Conservation (phyloP, 1,284 basidiomycete genomes). For the Chalciporus sp. region DNA sequence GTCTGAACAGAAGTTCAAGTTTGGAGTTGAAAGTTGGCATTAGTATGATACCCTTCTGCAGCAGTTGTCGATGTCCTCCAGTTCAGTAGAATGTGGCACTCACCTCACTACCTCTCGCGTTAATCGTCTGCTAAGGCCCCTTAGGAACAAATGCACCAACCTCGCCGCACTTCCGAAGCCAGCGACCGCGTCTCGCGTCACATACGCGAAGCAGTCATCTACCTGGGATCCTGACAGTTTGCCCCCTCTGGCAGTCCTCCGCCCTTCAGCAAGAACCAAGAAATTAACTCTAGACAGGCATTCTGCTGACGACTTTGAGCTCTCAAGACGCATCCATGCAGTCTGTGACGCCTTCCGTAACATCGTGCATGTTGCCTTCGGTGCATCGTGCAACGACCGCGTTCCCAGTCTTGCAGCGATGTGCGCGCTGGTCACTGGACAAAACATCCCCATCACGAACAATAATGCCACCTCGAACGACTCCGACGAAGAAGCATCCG, state of each 20-base stretch:
- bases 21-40: not conserved
- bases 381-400: constrained; percentile 19
- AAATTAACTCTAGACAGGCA: constrained; percentile 41
- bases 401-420: constrained; percentile 46
- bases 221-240: constrained; percentile 25
- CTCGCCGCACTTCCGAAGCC: constrained; percentile 34
- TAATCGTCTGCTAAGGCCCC: constrained; percentile 54
- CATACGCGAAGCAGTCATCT: constrained; percentile 20
- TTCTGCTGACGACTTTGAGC: constrained; percentile 41
- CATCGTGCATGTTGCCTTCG: constrained; percentile 40
- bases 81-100: constrained; percentile 15
- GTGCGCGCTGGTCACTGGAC: constrained; percentile 52
- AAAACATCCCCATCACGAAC: constrained; percentile 38
- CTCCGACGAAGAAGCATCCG: constrained; percentile 30
- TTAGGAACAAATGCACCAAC: constrained; percentile 52
- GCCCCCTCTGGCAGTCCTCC: constrained; percentile 44
- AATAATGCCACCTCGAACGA: constrained; percentile 22
- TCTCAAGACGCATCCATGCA: constrained; percentile 51
- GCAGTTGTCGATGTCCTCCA: not conserved
- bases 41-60: not conserved
- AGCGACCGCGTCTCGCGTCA: constrained; percentile 10
- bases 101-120: constrained; percentile 48
- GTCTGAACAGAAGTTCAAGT: not conserved
- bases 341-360: constrained; percentile 57
- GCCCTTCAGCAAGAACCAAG: constrained; percentile 38